These are phyloP conservation scores for Abrus precatorius DNA, from an alignment of 306 rosid genomes.

Conservation along the genomic window DNA sequence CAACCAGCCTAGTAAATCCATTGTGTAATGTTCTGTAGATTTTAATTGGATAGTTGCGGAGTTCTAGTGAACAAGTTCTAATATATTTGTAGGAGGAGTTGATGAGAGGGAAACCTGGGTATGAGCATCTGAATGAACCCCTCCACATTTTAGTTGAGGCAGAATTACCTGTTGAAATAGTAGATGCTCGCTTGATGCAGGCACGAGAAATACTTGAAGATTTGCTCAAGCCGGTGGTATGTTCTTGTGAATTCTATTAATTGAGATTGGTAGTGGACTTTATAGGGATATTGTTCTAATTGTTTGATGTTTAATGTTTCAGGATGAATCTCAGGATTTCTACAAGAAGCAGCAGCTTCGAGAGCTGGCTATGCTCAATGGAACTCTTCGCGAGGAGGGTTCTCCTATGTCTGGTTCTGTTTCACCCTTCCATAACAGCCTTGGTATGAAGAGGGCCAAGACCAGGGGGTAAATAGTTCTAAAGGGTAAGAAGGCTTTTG, in stretches of 20 bases:
- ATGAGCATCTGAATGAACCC: conserved; percentile 93
- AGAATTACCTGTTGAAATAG: conserved; percentile 86
- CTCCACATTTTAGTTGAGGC: conserved; percentile 94
- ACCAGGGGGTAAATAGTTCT: conserved; percentile 76
- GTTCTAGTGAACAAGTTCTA: conserved; percentile 26
- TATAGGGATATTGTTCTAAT: conserved; percentile 36
- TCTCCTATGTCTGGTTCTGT: conserved; percentile 96
- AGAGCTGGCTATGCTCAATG: conserved; percentile 91
- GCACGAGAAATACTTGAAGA: conserved; percentile 84
- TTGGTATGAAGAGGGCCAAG: conserved; percentile 99
- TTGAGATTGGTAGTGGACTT: conserved; percentile 19
- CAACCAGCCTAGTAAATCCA: neutral
- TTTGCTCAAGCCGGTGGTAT: conserved; percentile 88
- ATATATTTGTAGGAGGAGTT: conserved; percentile 73
- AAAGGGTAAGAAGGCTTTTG: conserved; percentile 53
- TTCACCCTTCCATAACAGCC: conserved; percentile 89
- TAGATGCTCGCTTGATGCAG: conserved; percentile 85
- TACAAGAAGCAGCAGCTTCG: conserved; percentile 98
- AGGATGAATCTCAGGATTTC: conserved; percentile 98
- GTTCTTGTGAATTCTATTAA: conserved; percentile 11
- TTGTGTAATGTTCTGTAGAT: conserved; percentile 33
- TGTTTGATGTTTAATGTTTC: conserved; percentile 32
- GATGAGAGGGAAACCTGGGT: conserved; percentile 96
- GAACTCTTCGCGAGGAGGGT: conserved; percentile 94
- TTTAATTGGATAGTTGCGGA: conserved; percentile 30